Conservation (phyloP, 1,284 basidiomycete species). For the Tremellales sp. region DNA sequence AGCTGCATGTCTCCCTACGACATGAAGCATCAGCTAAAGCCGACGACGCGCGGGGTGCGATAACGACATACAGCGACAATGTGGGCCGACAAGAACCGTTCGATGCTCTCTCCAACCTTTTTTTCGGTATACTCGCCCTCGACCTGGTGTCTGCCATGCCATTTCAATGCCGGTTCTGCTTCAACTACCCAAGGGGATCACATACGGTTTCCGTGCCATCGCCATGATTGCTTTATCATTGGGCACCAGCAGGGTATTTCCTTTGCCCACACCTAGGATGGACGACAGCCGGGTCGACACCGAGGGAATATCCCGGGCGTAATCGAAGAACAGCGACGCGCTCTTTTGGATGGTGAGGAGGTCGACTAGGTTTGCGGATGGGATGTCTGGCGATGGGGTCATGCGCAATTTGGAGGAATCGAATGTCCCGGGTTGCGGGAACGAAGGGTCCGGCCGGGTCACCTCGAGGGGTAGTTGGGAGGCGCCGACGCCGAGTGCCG, state of each 20-base stretch:
- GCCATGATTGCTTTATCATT: slow-evolving; percentile 41
- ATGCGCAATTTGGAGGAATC: not conserved
- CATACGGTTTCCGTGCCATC: slow-evolving; percentile 42
- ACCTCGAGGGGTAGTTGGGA: not conserved
- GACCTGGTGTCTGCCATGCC: slow-evolving; percentile 18
- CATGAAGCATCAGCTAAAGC: not conserved
- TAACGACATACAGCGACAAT: slow-evolving; percentile 33
- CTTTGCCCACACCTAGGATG: not conserved
- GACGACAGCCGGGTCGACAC: slow-evolving; percentile 26
- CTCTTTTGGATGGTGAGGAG: slow-evolving; percentile 37
- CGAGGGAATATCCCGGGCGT: slow-evolving; percentile 37
- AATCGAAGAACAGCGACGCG: slow-evolving; percentile 42
- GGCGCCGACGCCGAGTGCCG: not conserved
- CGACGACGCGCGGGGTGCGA: not conserved
- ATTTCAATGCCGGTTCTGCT: not conserved
- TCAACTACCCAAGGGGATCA: slow-evolving; percentile 1
- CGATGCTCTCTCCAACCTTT: slow-evolving; percentile 26
- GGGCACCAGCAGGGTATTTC: slow-evolving; percentile 44
- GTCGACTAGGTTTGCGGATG: slow-evolving; percentile 29
- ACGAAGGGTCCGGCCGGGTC: not conserved
- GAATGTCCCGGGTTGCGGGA: not conserved
- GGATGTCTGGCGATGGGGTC: too few relatives aligned
- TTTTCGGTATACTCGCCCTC: slow-evolving; percentile 20
- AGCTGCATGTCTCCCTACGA: slow-evolving; percentile 17
- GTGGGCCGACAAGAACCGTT: slow-evolving; percentile 40